These are phyloP conservation scores for Dacryopinax spathularia DNA, from an alignment of 768 basidiomycete genomes.

Conservation along the genomic window DNA sequence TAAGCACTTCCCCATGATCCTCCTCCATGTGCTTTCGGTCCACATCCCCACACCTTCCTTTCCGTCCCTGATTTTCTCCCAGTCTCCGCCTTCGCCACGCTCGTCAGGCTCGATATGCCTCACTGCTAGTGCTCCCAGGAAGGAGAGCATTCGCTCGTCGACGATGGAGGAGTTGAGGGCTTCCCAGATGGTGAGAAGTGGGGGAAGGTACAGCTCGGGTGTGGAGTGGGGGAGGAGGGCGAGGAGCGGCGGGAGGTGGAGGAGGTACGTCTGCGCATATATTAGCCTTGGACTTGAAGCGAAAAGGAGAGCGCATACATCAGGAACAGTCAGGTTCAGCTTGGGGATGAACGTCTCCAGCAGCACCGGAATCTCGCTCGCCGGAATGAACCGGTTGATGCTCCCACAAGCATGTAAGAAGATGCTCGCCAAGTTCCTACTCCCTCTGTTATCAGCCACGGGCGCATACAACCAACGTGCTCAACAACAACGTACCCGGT, in stretches of 20 bases:
- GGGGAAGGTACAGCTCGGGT: constrained; percentile 52
- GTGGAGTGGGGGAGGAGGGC: constrained; percentile 62
- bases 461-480: neutral
- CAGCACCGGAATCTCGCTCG: constrained; percentile 54
- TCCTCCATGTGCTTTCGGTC: constrained; percentile 8
- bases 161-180: constrained; percentile 38
- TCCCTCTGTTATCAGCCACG: neutral
- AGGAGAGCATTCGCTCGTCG: constrained; percentile 60
- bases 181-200: constrained; percentile 63
- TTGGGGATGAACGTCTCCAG: constrained; percentile 55
- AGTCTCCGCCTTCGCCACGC: constrained; percentile 43
- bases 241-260: constrained; percentile 59
- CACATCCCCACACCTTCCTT: constrained; percentile 13
- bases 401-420: constrained; percentile 59
- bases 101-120: constrained; percentile 47
- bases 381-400: constrained; percentile 54
- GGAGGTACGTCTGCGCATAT: constrained; percentile 40
- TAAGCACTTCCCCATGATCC: constrained; percentile 10
- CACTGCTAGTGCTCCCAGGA: constrained; percentile 55
- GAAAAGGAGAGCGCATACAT: neutral
- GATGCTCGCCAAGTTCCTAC: constrained; percentile 53
- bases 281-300: neutral
- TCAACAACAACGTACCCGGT: neutral
- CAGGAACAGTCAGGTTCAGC: constrained; percentile 24
- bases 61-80: constrained; percentile 22